Evolutionary conservation across 352 stramenopile species (phyloP).

Genomic region (Pythium volutum): DNA sequence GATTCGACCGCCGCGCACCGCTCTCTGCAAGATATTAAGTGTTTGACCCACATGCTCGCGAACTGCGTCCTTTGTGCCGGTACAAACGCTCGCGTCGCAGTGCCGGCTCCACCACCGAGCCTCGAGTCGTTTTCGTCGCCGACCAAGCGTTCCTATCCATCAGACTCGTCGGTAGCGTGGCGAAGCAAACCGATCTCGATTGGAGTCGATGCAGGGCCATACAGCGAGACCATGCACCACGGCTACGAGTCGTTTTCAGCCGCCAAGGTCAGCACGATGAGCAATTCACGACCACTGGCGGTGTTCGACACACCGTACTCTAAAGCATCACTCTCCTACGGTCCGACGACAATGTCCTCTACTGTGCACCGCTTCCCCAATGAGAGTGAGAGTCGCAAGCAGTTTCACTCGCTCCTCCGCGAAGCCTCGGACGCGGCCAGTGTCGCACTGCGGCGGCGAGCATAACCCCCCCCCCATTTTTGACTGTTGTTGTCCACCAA

Average conservation of each 20-base stretch:
- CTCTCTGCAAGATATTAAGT: slow-evolving; percentile 29
- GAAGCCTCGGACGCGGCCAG: slow-evolving; percentile 25
- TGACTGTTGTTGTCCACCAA: slow-evolving; percentile 6
- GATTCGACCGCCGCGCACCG: background rate
- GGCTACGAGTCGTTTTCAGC: background rate
- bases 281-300: too few species aligned
- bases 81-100: background rate
- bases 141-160: background rate
- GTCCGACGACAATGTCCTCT: background rate
- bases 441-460: slow-evolving; percentile 19
- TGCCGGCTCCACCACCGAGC: background rate
- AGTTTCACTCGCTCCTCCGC: slow-evolving; percentile 24
- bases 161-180: background rate
- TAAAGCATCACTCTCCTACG: background rate
- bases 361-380: background rate
- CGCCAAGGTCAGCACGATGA: background rate
- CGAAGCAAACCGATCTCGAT: background rate
- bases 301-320: background rate
- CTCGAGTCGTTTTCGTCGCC: background rate
- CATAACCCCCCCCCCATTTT: slow-evolving; percentile 10
- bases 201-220: background rate
- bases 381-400: slow-evolving; percentile 6
- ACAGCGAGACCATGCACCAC: background rate
- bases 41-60: slow-evolving; percentile 47
- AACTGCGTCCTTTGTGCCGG: slow-evolving; percentile 72